Base-by-base conservation (phyloP, 129 eudicot genomes). In the Tagetes erecta region DNA sequence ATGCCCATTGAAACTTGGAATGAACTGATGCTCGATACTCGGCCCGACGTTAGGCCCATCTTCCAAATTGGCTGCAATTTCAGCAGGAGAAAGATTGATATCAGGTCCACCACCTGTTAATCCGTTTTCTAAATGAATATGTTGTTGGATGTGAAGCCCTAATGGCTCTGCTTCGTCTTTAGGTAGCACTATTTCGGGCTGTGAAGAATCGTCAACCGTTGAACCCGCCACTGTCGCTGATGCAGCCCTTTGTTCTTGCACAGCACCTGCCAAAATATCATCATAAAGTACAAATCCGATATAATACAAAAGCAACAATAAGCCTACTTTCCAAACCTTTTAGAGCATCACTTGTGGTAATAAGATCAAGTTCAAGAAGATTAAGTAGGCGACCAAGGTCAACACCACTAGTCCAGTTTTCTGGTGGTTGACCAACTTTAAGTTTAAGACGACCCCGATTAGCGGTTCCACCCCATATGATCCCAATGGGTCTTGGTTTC, bases 391-490 rank as follows among this genome's bases (percentile, higher is more conserved):
- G 96, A 8, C 98, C 92, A 50, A 93, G 96, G 84, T 90, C 98
- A 78, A 93, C 98, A 11, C 98, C 98, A 69, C 98, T 93, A 39
- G 98, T 93, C 98, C 98, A 93, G 67, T 93, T 93, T 72, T 89
- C 96, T 0, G 98, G 98, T 46, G 96, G 87, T 57, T 93, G 98
- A 55, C 98, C 98, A 37, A 93, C 87, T 86, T 90, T 93, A 38
- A 93, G 86, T 80, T 93, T 93, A 63, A 93, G 95, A 12, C 98
- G 86, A 2, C 98, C 98, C 41, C 98, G 81, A 67, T 90, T 93
- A 45, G 98, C 98, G 34, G 98, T 93, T 60, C 98, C 96, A 58
- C 96, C 98, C 98, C 98, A 93, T 63, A 93, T 93, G 55, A 93
- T 93, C 45, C 98, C 98, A 52, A 93, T 83, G 27, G 98, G 98